phyloP scores from a whole-genome alignment of 2,329 filamentous ascomycete genomes.

The Hirsutella rhossiliensis region DNA sequence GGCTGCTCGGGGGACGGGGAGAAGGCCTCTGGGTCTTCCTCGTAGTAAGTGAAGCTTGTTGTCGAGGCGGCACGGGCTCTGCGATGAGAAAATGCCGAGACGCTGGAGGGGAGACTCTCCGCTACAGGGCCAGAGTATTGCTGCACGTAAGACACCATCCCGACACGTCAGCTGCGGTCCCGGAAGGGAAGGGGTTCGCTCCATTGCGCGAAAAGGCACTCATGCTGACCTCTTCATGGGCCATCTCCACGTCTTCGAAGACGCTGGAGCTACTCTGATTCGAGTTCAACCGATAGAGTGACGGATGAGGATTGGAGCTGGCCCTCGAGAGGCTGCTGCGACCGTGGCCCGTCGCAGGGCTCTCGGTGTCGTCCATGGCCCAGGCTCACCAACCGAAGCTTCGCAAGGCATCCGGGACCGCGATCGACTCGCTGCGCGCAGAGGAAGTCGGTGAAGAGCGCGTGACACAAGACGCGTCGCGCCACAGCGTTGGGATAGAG shows the following conservation, averaged over 20 bases:
- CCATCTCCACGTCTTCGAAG: slow-evolving; percentile 96
- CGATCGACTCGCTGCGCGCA: background rate
- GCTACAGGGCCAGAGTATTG: slow-evolving; percentile 87
- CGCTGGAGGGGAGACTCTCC: slow-evolving; percentile 89
- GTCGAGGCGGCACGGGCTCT: slow-evolving; percentile 71
- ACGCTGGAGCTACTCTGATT: slow-evolving; percentile 69
- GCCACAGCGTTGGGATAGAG: too few species aligned
- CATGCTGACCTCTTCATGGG: slow-evolving; percentile 67
- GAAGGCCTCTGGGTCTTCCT: slow-evolving; percentile 41
- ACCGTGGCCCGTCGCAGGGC: background rate
- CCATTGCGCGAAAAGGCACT: background rate
- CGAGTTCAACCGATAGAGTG: slow-evolving; percentile 48
- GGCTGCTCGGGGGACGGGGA: slow-evolving; percentile 12
- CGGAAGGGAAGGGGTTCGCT: background rate
- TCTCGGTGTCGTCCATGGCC: slow-evolving; percentile 2
- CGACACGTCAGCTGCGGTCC: background rate
- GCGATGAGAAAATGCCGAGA: slow-evolving; percentile 83
- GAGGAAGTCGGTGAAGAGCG: too few species aligned
- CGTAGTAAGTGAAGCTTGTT: slow-evolving; percentile 82
- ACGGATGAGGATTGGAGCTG: background rate
- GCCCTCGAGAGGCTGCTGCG: background rate
- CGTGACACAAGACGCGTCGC: too few species aligned
- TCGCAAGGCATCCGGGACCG: background rate
- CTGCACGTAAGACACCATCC: slow-evolving; percentile 18
- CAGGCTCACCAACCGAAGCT: background rate